Conservation (phyloP, 192 early-diverging fungal genomes). For the Linnemannia zychae region DNA sequence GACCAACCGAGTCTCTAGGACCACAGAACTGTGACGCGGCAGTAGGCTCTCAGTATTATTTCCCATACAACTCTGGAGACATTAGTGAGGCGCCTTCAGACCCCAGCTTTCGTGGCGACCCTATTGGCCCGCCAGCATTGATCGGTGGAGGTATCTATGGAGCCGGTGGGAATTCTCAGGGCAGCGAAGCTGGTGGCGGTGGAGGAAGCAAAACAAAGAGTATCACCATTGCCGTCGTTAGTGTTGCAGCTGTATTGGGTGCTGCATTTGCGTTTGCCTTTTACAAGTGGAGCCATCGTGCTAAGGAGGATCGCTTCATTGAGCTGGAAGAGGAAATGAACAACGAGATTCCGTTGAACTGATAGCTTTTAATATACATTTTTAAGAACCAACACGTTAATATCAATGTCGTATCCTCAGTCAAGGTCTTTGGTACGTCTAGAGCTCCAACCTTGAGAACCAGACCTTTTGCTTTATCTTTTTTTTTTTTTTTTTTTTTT, state of each 20-base stretch:
- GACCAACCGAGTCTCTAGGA: background rate
- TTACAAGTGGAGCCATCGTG: constrained; percentile 54
- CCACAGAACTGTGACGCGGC: background rate
- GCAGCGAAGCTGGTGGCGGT: background rate
- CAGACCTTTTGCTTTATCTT: too few species aligned
- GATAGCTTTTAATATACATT: background rate
- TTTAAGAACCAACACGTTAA: too few species aligned
- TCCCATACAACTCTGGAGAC: background rate
- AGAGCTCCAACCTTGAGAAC: too few species aligned
- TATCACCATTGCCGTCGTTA: constrained; percentile 37
- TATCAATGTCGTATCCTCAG: too few species aligned
- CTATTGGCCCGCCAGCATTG: constrained; percentile 2
- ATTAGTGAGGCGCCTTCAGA: background rate
- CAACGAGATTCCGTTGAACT: constrained; percentile 50
- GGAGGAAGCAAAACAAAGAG: constrained; percentile 12
- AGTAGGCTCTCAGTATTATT: background rate
- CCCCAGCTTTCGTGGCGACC: background rate
- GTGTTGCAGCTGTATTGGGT: constrained; percentile 25
- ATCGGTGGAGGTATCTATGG: constrained; percentile 18
- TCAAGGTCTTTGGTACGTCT: too few species aligned
- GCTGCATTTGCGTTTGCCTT: constrained; percentile 49
- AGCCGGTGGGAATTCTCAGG: background rate
- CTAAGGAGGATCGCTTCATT: constrained; percentile 54
- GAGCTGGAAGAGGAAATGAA: constrained; percentile 58
- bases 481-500: too few species aligned